These are phyloP conservation scores for Bertia moriformis DNA, from an alignment of 2,329 filamentous ascomycete genomes.

Conservation along the genomic window DNA sequence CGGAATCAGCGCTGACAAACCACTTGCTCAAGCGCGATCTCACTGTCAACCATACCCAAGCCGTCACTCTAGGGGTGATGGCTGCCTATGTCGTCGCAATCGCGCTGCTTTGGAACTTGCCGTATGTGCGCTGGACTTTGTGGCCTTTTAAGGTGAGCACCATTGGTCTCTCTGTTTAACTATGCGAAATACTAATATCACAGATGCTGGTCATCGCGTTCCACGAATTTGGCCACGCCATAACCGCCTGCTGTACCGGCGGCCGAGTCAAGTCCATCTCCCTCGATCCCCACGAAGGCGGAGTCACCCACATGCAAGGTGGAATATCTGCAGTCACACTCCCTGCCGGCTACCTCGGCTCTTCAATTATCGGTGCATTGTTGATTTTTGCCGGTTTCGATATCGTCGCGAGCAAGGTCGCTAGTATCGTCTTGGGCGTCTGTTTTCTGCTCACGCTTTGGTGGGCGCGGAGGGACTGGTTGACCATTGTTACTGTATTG, in stretches of 20 bases:
- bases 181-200: constrained; percentile 1
- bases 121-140: constrained; percentile 58
- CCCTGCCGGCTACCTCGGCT: constrained; percentile 66
- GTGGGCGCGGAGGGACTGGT: constrained; percentile 69
- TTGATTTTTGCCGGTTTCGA: constrained; percentile 70
- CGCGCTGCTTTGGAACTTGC: constrained; percentile 65
- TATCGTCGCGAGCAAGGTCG: constrained; percentile 69
- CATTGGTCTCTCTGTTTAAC: neutral
- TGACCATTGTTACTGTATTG: constrained; percentile 58
- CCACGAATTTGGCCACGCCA: constrained; percentile 65
- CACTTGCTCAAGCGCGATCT: neutral
- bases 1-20: neutral
- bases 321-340: constrained; percentile 58
- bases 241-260: constrained; percentile 58
- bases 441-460: constrained; percentile 68
- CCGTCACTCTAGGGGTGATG: constrained; percentile 58
- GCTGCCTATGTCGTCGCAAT: constrained; percentile 60
- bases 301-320: constrained; percentile 64
- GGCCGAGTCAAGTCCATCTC: constrained; percentile 62
- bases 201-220: constrained; percentile 75
- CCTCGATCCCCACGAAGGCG: constrained; percentile 62
- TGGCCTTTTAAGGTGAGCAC: constrained; percentile 69
- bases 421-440: constrained; percentile 56
- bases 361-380: constrained; percentile 61
- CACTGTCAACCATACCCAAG: constrained; percentile 52